Conservation (phyloP, 805 yeast genomes). For the Scheffersomyces lignosus region DNA sequence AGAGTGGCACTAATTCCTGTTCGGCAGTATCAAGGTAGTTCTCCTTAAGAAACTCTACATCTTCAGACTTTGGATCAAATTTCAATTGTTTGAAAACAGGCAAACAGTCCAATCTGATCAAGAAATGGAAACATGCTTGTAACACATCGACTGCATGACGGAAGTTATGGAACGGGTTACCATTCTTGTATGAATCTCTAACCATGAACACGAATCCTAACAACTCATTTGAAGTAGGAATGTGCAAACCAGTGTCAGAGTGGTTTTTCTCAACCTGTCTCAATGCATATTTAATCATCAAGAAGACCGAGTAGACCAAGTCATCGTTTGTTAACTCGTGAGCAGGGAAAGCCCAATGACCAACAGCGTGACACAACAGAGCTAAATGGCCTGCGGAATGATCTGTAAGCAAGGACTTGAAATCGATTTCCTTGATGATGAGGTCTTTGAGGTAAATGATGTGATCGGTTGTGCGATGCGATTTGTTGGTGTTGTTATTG, state of each 20-base stretch:
- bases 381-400: slow-evolving; percentile 23
- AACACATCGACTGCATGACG: slow-evolving; percentile 94
- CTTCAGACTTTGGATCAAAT: slow-evolving; percentile 30
- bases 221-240: slow-evolving; percentile 42
- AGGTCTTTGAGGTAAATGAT: slow-evolving; percentile 23
- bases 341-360: slow-evolving; percentile 71
- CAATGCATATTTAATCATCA: slow-evolving; percentile 52
- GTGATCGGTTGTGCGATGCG: slow-evolving; percentile 19
- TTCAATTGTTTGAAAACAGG: slow-evolving; percentile 39
- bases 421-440: slow-evolving; percentile 30
- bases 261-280: slow-evolving; percentile 17
- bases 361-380: slow-evolving; percentile 42
- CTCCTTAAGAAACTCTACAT: slow-evolving; percentile 13
- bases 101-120: slow-evolving; percentile 43
- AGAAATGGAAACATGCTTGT: slow-evolving; percentile 79
- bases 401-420: slow-evolving; percentile 25
- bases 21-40: not conserved
- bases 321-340: slow-evolving; percentile 66
- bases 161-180: slow-evolving; percentile 92
- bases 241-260: slow-evolving; percentile 8
- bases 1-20: slow-evolving; percentile 3
- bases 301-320: slow-evolving; percentile 56
- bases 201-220: slow-evolving; percentile 62
- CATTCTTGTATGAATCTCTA: slow-evolving; percentile 76
- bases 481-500: slow-evolving; percentile 23